Conservation (phyloP, 2,329 filamentous ascomycete genomes). For the Aspergillus viridinutans region DNA sequence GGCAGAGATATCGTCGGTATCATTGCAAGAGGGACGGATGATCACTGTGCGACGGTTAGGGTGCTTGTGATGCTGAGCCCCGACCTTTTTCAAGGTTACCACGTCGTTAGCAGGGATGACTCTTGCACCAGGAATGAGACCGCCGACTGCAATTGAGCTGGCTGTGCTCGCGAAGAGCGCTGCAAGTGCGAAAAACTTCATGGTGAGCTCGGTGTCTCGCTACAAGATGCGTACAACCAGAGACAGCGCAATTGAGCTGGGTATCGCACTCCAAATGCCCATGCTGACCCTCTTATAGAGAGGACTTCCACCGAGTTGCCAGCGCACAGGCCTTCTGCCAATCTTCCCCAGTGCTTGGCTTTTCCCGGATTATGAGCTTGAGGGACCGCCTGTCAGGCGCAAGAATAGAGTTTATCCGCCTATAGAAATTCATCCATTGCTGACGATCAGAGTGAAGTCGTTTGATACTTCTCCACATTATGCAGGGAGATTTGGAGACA, state of each 20-base stretch:
- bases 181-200: conserved; percentile 23
- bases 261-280: background rate
- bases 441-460: background rate
- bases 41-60: conserved; percentile 44
- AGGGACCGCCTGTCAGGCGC: background rate
- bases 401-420: conserved; percentile 20
- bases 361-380: conserved; percentile 1
- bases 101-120: conserved; percentile 22
- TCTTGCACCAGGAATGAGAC: conserved; percentile 20
- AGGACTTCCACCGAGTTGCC: background rate
- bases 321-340: background rate
- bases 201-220: conserved; percentile 3
- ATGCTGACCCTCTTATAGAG: background rate
- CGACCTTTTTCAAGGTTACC: conserved; percentile 15
- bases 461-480: conserved; percentile 12
- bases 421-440: conserved; percentile 14
- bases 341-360: background rate
- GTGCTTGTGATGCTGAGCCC: conserved; percentile 22
- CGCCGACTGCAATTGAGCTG: conserved; percentile 6
- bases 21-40: conserved; percentile 51
- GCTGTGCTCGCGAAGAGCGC: conserved; percentile 18
- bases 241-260: background rate
- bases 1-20: conserved; percentile 54
- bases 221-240: background rate
- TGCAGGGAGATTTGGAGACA: conserved; percentile 4